A percentile compares a stretch with the other conserved stretches of the same genome.
Conservation (phyloP, 331 rosid genomes). For the Rosa hybrid region DNA sequence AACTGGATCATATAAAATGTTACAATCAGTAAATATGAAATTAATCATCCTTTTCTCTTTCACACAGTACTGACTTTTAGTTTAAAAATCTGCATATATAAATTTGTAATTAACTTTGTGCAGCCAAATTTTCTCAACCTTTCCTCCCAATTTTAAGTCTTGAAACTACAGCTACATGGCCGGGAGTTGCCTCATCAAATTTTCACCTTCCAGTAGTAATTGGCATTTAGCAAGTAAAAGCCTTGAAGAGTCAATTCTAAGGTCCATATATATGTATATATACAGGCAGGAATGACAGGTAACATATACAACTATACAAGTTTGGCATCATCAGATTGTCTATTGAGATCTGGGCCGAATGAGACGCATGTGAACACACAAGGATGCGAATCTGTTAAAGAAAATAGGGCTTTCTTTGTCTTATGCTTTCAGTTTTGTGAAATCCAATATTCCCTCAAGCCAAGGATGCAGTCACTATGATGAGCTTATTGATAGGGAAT, state of each 20-base stretch:
- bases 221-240: conserved; percentile 6
- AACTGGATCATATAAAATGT: background rate
- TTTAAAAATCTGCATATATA: background rate
- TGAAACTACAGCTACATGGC: background rate
- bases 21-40: background rate
- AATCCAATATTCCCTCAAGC: background rate
- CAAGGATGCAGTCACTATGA: background rate
- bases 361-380: background rate
- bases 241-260: too few species aligned
- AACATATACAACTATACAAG: background rate
- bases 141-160: background rate
- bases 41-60: background rate
- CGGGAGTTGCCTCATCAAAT: background rate
- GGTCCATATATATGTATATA: background rate
- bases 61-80: background rate
- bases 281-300: background rate
- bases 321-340: conserved; percentile 2
- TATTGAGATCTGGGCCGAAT: background rate
- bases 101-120: background rate
- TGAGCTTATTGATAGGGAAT: conserved; percentile 2
- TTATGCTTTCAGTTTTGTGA: conserved; percentile 12
- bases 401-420: conserved; percentile 11
- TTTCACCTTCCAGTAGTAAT: background rate
- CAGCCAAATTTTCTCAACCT: background rate
- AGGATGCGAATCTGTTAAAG: conserved; percentile 11